Evolutionary conservation across 2,329 filamentous ascomycete species (phyloP), one percentile per base, ranked within the genome.

Genomic region (Cladosporium sp.): DNA sequence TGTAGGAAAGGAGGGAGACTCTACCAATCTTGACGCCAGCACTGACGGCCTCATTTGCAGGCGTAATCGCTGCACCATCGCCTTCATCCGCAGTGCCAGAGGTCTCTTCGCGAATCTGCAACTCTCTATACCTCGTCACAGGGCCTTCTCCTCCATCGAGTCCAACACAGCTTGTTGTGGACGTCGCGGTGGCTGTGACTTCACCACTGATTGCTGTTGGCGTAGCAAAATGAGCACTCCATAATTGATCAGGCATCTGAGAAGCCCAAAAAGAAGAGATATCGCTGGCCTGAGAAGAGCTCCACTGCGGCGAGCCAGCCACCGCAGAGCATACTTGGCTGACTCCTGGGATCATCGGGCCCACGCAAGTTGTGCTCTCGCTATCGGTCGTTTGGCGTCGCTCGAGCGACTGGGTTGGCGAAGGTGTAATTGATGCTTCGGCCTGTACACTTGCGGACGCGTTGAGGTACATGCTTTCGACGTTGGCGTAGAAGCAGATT

Each of bases 201-300:
- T 62, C 48, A 2, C 59, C 59, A 2, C 21, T 53, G 23, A 13
- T 34, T 26, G 59, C 49, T 8, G 59, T 46, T 3, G 59, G 59
- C 3, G 59, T 54, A 3, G 59, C 59, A 21, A 62, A 62, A 34
- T 62, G 59, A 8, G 59, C 59, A n/a, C 59, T 62, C 59, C 48
- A 62, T 5, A 62, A 13, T 25, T 54, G 59, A 21, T 62, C 59
- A 25, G 59, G 59, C 48, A 62, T 25, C 48, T 30, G 11, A 18
- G 30, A 43, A 5, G 59, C 49, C 59, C 59, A 62, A 13, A 62
- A 25, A 6, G 18, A n/a, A n/a, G 48, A 54, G 59, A 54, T 54
- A 14, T 16, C 16, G 23, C 32, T 46, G 11, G 48, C 21, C 25
- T 62, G 59, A 5, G 59, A 62, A 23, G 59, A 62, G 5, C 21